phyloP scores from a whole-genome alignment of 345 rosid genomes.

The Citrus mangshanensis region DNA sequence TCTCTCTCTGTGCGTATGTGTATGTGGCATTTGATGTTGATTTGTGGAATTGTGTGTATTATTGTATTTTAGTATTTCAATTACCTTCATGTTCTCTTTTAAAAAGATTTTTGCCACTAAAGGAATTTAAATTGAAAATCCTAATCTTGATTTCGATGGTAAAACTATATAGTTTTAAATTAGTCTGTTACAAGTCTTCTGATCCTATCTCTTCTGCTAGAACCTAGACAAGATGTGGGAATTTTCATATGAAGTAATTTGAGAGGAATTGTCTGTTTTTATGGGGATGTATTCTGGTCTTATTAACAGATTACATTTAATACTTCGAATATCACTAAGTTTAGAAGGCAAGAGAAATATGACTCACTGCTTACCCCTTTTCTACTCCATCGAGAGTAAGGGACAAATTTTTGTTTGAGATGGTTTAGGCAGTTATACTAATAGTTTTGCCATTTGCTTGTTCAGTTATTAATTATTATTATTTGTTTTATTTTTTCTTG shows the following conservation, averaged over 20 bases:
- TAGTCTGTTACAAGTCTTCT: not conserved
- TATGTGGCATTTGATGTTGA: not conserved
- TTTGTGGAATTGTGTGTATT: not conserved
- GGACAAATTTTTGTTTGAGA: not conserved
- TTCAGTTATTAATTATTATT: conserved; percentile 7
- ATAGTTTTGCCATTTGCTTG: not conserved
- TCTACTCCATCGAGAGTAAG: not conserved
- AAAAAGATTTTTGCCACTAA: not conserved
- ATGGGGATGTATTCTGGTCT: not conserved
- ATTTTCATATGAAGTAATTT: not conserved
- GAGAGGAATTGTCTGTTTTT: not conserved
- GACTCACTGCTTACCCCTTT: not conserved
- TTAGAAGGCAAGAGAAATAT: not conserved
- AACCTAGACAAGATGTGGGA: not conserved
- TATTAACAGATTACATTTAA: not conserved
- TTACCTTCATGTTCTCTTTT: not conserved
- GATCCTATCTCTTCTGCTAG: not conserved
- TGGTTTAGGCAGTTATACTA: not conserved
- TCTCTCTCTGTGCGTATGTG: not conserved
- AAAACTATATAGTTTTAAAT: not conserved
- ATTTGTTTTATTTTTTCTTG: not conserved
- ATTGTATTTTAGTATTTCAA: not conserved
- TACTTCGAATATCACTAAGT: not conserved
- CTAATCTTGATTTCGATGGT: not conserved
- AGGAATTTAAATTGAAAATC: not conserved